A percentile compares a stretch with the other conserved stretches of the same genome.
phyloP scores from a whole-genome alignment of 257 asterid genomes.

The Penstemon newberryi region DNA sequence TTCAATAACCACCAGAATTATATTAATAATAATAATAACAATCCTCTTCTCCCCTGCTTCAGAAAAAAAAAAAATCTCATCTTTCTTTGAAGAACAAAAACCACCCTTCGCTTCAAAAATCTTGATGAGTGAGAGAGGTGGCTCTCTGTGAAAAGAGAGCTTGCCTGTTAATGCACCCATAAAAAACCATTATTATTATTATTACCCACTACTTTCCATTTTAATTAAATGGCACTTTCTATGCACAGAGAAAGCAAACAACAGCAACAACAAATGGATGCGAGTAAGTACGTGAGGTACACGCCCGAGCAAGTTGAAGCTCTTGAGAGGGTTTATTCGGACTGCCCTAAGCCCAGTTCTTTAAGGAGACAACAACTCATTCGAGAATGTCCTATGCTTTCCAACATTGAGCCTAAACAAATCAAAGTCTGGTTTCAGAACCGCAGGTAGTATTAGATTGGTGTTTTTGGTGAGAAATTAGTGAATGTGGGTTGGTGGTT shows the following conservation, averaged over 20 bases:
- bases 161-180: conserved; percentile 70
- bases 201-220: conserved; percentile 32
- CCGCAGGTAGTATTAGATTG: conserved; percentile 54
- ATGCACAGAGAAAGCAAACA: conserved; percentile 51
- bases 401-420: conserved; percentile 94
- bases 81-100: background rate
- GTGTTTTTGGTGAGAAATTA: conserved; percentile 14
- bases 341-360: conserved; percentile 94
- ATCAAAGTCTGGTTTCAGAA: conserved; percentile 99
- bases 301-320: conserved; percentile 99
- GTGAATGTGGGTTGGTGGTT: conserved; percentile 21
- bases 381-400: conserved; percentile 78
- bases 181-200: background rate
- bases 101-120: background rate
- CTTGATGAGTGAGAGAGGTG: conserved; percentile 81
- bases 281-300: conserved; percentile 89
- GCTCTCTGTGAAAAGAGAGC: conserved; percentile 93
- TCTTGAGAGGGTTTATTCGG: conserved; percentile 83
- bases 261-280: conserved; percentile 71
- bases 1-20: background rate
- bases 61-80: background rate
- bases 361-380: conserved; percentile 93
- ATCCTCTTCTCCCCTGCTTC: background rate
- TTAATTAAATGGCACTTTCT: conserved; percentile 47
- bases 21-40: background rate